A percentile compares a stretch with the other conserved stretches of the same genome.
Evolutionary conservation across 2,329 filamentous ascomycete genomes (phyloP).

Genomic region (Cladobotryum mycophilum): DNA sequence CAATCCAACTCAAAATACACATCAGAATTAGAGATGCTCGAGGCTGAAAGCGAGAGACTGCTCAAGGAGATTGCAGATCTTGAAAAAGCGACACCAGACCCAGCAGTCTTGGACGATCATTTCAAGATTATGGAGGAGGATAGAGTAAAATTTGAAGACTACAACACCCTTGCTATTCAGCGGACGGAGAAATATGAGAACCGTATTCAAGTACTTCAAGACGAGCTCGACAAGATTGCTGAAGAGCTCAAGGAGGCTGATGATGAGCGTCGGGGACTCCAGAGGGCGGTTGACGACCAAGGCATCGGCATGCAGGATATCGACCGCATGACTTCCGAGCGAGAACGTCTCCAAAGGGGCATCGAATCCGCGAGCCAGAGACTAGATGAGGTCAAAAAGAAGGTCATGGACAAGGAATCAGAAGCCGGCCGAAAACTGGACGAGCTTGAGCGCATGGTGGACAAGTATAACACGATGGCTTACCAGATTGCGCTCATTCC

Average conservation of each 20-base stretch:
- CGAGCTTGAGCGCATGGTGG: slow-evolving; percentile 83
- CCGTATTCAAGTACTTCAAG: slow-evolving; percentile 73
- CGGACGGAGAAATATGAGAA: slow-evolving; percentile 85
- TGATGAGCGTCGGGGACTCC: slow-evolving; percentile 70
- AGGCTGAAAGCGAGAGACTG: slow-evolving; percentile 76
- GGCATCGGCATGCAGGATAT: slow-evolving; percentile 98
- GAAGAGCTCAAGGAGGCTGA: slow-evolving; percentile 73
- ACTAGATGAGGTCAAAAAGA: slow-evolving; percentile 79
- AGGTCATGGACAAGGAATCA: slow-evolving; percentile 77
- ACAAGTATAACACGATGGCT: slow-evolving; percentile 87
- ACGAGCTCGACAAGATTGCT: slow-evolving; percentile 75
- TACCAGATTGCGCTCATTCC: slow-evolving; percentile 94
- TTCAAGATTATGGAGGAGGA: slow-evolving; percentile 94
- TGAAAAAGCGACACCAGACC: slow-evolving; percentile 77
- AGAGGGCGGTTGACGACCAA: slow-evolving; percentile 82
- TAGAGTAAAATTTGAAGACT: slow-evolving; percentile 89
- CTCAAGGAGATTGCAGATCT: slow-evolving; percentile 83
- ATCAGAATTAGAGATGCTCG: slow-evolving; percentile 76
- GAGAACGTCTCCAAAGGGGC: slow-evolving; percentile 84
- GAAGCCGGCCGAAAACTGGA: slow-evolving; percentile 83
- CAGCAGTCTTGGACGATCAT: slow-evolving; percentile 77
- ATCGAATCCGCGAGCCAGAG: slow-evolving; percentile 70
- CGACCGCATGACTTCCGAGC: slow-evolving; percentile 95
- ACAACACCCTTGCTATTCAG: slow-evolving; percentile 76
- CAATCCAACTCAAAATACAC: slow-evolving; percentile 76